A percentile compares a stretch with the other conserved stretches of the same genome.
Conservation (phyloP, 306 rosid species). For the Abrus precatorius region DNA sequence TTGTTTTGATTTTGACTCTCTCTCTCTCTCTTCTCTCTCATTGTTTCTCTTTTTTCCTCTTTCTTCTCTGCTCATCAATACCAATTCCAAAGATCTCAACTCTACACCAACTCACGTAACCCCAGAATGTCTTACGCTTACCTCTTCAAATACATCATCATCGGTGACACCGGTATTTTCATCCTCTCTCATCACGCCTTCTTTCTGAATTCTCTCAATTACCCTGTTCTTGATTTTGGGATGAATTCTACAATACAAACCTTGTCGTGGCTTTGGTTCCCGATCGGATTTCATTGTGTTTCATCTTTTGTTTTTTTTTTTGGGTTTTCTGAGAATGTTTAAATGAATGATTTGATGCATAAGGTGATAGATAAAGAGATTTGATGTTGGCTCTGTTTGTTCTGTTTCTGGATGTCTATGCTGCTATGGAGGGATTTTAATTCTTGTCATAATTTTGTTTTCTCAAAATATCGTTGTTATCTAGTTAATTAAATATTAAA, state of each 20-base stretch:
- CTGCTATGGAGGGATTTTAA: background rate
- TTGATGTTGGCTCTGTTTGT: background rate
- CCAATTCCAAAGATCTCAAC: conserved; percentile 40
- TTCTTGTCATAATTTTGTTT: background rate
- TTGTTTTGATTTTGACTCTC: conserved; percentile 20
- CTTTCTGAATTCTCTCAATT: background rate
- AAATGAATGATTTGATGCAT: conserved; percentile 8
- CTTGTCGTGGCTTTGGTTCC: background rate
- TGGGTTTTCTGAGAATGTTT: background rate
- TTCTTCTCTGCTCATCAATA: background rate
- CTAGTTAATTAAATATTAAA: background rate
- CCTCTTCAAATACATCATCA: conserved; percentile 97
- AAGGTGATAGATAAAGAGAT: conserved; percentile 15
- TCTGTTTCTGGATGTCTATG: background rate
- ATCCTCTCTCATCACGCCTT: background rate
- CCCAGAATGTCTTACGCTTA: conserved; percentile 87
- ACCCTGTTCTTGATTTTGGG: background rate
- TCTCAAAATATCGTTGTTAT: background rate
- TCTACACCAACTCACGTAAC: background rate
- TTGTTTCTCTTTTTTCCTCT: background rate
- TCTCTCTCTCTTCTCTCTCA: background rate
- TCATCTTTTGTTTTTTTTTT: background rate
- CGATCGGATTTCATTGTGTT: conserved; percentile 16
- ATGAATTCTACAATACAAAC: background rate
- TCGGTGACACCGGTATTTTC: conserved; percentile 91